Evolutionary conservation across 2,329 filamentous ascomycete genomes (phyloP), one percentile per base, ranked within the genome.

Genomic region (Aspergillus sp.): DNA sequence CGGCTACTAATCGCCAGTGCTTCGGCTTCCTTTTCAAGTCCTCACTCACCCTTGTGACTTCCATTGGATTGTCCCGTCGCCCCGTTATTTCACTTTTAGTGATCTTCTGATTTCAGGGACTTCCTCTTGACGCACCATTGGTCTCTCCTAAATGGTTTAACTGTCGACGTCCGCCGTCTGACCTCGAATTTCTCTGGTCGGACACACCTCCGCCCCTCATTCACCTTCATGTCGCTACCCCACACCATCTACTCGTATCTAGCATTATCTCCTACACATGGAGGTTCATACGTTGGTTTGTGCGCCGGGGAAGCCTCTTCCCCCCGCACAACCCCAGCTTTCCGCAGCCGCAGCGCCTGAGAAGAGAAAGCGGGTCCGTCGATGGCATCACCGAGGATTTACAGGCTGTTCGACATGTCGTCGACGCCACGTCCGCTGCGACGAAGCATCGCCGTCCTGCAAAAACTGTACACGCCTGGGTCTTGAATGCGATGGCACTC

Each of bases 381-480:
- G 72, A 66, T 78, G 76, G 76, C 76, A 78, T 64, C 75, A 77
- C 49, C 74, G 76, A 32, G 75, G 75, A 8, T 78, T 78, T 56
- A 78, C 76, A 1, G 76, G 76, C 8, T 78, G 76, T 58, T 73
- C 73, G 36, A 77, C 75, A 57, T 78, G 76, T 62, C 74, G 75
- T 51, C 70, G 74, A 36, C 74, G 76, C 25, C 76, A 78, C 68
- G 75, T 72, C 53, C 74, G 71, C 64, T 76, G 74, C 57, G 74
- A 76, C 48, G 74, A 75, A 57, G 66, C 73, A 1, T 73, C 70
- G 2, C 74, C 76, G 1, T 69, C 68, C 2, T 78, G 76, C 65
- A 70, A 71, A 49, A 78, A 77, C 57, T 78, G 76, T 38, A 70
- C 70, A 8, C 73, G 74, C 13, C 60, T 77, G 21, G 68, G 66